These are phyloP conservation scores for Podospora tetraspora DNA, from an alignment of 495 filamentous ascomycete species.

Conservation along the genomic window DNA sequence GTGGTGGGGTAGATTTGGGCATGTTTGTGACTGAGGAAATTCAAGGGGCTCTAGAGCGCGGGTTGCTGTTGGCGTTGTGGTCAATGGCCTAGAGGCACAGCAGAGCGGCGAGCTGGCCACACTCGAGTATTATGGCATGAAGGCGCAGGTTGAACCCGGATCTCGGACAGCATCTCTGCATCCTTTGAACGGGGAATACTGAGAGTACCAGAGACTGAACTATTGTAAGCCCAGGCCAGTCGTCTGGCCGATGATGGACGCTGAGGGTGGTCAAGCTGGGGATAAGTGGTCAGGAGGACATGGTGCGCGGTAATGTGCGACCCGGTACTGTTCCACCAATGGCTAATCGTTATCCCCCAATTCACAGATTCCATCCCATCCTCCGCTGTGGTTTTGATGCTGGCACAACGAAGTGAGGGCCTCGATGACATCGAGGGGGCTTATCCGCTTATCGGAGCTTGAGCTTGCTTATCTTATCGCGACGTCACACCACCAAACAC, in stretches of 20 bases:
- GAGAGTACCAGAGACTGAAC: background rate
- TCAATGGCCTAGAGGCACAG: background rate
- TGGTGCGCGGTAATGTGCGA: background rate
- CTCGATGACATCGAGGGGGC: background rate
- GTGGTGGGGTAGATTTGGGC: slow-evolving; percentile 43
- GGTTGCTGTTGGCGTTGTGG: background rate
- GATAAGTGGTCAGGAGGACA: background rate
- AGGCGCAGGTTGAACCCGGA: background rate
- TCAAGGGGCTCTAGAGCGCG: background rate
- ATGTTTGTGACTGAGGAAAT: background rate
- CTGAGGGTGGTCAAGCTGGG: background rate
- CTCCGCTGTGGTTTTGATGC: background rate
- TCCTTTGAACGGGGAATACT: background rate
- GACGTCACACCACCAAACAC: background rate
- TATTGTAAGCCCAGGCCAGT: too few relatives aligned
- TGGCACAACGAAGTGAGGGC: background rate
- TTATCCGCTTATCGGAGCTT: background rate
- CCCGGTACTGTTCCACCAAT: too few relatives aligned
- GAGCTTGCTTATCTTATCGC: background rate
- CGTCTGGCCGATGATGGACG: too few relatives aligned
- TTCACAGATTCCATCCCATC: background rate
- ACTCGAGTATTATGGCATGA: background rate
- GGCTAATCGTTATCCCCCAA: background rate
- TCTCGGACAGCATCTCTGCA: background rate
- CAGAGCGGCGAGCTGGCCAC: background rate